Percentiles rank a stretch among this genome's conserved stretches.
Conservation (phyloP, 345 rosid genomes). For the Lumnitzera littorea region DNA sequence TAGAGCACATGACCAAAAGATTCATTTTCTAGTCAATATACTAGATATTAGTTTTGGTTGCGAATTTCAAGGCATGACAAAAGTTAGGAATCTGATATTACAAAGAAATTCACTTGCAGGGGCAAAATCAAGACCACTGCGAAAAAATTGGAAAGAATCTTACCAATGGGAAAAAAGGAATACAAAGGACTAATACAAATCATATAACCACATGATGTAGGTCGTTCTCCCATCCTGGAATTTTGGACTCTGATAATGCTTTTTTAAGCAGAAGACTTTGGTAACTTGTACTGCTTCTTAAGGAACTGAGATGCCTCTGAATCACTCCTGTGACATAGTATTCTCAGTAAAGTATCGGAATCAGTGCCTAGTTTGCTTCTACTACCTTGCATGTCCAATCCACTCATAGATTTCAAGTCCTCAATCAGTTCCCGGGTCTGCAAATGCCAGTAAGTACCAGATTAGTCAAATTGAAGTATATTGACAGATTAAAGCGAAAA, state of each 20-base stretch:
- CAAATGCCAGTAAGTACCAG: conserved; percentile 3
- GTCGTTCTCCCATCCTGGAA: too few species aligned
- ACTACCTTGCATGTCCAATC: conserved; percentile 47
- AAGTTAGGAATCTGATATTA: neutral
- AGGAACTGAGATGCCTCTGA: conserved; percentile 87
- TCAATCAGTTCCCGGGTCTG: conserved; percentile 86
- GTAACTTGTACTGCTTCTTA: conserved; percentile 90
- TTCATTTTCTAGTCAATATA: too few species aligned
- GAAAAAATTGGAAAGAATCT: too few species aligned
- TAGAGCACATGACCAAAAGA: too few species aligned
- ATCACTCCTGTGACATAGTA: conserved; percentile 84
- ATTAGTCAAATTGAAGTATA: neutral
- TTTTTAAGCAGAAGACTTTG: conserved; percentile 49
- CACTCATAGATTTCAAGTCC: conserved; percentile 63
- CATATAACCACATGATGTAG: too few species aligned
- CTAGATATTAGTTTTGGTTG: too few species aligned
- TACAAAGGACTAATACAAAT: too few species aligned
- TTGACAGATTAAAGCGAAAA: neutral
- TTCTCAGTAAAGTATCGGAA: conserved; percentile 63
- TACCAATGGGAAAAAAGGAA: too few species aligned
- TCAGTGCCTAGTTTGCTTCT: conserved; percentile 74
- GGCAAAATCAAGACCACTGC: conserved; percentile 26
- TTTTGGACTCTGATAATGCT: too few species aligned
- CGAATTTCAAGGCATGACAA: too few species aligned
- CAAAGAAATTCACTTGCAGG: neutral